phyloP scores from a whole-genome alignment of 257 asterid genomes.

The Fraxinus quadrangulata region DNA sequence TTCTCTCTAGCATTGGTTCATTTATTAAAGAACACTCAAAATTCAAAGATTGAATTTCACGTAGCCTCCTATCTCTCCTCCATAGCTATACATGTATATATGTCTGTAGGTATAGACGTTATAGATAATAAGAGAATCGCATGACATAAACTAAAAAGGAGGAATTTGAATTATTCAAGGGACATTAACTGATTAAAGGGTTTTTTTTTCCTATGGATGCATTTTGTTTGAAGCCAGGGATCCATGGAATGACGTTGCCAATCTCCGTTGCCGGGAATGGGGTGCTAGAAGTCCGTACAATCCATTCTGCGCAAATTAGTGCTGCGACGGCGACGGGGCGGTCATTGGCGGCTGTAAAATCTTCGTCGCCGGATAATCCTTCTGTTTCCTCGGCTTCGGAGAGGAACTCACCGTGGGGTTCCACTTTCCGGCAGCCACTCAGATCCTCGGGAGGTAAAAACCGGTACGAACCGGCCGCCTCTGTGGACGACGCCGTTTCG shows the following conservation, averaged over 20 bases:
- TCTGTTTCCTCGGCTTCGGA: slow-evolving; percentile 15
- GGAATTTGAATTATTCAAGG: background rate
- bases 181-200: no score
- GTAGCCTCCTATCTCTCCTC: slow-evolving; percentile 21
- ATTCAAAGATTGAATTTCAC: slow-evolving; percentile 41
- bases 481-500: slow-evolving; percentile 65
- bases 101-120: background rate
- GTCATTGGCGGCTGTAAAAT: background rate
- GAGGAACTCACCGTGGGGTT: slow-evolving; percentile 74
- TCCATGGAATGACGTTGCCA: slow-evolving; percentile 59
- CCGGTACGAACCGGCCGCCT: slow-evolving; percentile 57
- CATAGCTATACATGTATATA: slow-evolving; percentile 1
- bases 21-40: background rate
- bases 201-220: slow-evolving; percentile 56
- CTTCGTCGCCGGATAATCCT: slow-evolving; percentile 15
- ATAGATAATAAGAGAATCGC: background rate
- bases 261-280: slow-evolving; percentile 52
- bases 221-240: slow-evolving; percentile 69
- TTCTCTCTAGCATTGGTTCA: background rate
- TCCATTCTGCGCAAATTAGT: background rate
- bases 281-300: slow-evolving; percentile 12
- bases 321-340: slow-evolving; percentile 48
- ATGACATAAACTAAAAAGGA: background rate
- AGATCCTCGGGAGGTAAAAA: slow-evolving; percentile 57
- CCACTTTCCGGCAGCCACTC: slow-evolving; percentile 65